These are phyloP conservation scores for Zygosaccharomyces gambellarensis DNA, from an alignment of 805 yeast species.

Conservation along the genomic window DNA sequence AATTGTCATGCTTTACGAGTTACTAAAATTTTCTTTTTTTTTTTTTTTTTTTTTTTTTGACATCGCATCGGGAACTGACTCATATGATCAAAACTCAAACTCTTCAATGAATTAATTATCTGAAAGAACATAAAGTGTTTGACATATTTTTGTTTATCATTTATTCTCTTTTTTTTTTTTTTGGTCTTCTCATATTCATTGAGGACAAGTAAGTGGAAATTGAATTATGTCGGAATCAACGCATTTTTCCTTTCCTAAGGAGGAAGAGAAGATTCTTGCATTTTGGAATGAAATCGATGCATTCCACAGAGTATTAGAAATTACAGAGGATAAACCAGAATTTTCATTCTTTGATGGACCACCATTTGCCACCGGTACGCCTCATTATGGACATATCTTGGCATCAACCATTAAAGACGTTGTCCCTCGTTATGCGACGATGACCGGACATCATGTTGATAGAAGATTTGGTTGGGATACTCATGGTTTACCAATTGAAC, in stretches of 20 bases:
- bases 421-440: constrained; percentile 94
- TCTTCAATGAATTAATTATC: neutral
- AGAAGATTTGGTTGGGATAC: constrained; percentile 99
- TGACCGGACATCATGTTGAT: constrained; percentile 95
- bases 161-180: neutral
- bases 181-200: neutral
- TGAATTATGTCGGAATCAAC: constrained; percentile 35
- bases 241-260: constrained; percentile 73
- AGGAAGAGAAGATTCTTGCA: constrained; percentile 76
- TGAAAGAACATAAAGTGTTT: neutral
- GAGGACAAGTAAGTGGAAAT: neutral
- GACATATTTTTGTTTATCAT: neutral
- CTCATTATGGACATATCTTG: constrained; percentile 96
- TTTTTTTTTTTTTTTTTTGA: neutral
- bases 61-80: neutral
- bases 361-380: constrained; percentile 99
- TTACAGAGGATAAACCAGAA: constrained; percentile 78
- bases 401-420: constrained; percentile 97
- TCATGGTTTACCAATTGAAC: constrained; percentile 97
- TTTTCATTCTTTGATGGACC: constrained; percentile 98
- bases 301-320: constrained; percentile 78
- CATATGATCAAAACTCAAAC: neutral
- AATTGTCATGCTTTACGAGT: neutral
- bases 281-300: constrained; percentile 92
- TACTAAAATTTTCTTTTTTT: neutral